Base-by-base conservation (phyloP, 257 asterid genomes). In the Gentiana dahurica region DNA sequence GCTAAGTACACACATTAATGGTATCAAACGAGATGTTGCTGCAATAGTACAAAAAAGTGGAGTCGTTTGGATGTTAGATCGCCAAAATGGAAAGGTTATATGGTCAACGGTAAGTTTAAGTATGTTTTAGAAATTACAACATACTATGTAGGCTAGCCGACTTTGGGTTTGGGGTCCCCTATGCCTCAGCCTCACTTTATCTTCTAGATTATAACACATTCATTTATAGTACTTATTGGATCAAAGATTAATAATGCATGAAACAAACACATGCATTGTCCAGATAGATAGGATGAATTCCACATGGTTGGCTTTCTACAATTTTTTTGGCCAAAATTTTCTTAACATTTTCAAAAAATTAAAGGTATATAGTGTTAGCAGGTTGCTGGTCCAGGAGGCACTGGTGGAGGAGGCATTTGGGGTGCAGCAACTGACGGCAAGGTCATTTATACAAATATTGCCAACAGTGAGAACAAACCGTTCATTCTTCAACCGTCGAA, bases 31-130 rank as follows among this genome's bases (percentile, higher is more conserved):
- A 12, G 81, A 75, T 3, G 55, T 80, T 13, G 75, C 77, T 6
- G 70, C 45, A 6, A 71, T 79, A 12, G 89, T 81, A 44, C 89
- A 81, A 66, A 78, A 81, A 45, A 78, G 81, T 61, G 89, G 89
- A 11, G 68, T 70, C 2, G 83, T 83, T 0, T 81, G 85, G 82
- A 74, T 85, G 4, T 13, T 81, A 54, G 62, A 74, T 54, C 71
- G 81, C 10, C 62, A 66, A 36, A 69, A 57, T 59, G 89, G 89
- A 0, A 11, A 66, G 13, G 12, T 81, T 0, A 58, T 77, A 7
- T 78, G 85, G 88, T 75, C 61, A 6, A 68, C 82, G 0, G 77
- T 80, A 63, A 59, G 75, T 57, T 50, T 7, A 24, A 24, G 24
- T 24, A 24, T 24, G 24, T 24, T 24, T 24, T 24, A 24, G 24